Conservation (phyloP, 345 rosid genomes). For the Rhodomyrtus tomentosa region DNA sequence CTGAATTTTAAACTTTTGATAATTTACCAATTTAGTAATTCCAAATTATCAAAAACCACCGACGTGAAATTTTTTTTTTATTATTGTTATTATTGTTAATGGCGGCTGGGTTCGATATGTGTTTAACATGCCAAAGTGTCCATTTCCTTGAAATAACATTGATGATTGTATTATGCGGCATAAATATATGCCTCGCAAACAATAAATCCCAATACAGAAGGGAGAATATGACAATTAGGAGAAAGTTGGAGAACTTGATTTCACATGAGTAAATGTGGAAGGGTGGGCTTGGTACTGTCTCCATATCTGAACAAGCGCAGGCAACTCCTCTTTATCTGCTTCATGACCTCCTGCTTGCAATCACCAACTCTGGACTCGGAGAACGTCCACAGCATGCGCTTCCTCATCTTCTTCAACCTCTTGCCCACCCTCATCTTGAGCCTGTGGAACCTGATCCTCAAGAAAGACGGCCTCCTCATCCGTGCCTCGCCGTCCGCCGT, state of each 20-base stretch:
- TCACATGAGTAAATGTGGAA: slow-evolving; percentile 21
- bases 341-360: slow-evolving; percentile 12
- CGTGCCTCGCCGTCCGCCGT: slow-evolving; percentile 24
- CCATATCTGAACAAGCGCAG: slow-evolving; percentile 17
- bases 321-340: slow-evolving; percentile 22
- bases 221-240: background rate
- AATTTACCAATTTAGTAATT: too few species aligned
- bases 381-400: slow-evolving; percentile 15
- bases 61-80: too few species aligned
- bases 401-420: slow-evolving; percentile 48
- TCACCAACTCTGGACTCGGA: slow-evolving; percentile 13
- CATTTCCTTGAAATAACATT: background rate
- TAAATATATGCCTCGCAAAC: background rate
- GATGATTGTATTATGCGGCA: background rate
- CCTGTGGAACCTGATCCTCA: slow-evolving; percentile 35
- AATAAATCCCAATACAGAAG: background rate
- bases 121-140: too few species aligned
- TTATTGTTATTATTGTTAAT: too few species aligned
- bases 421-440: slow-evolving; percentile 56
- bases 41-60: too few species aligned
- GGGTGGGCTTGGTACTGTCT: slow-evolving; percentile 12
- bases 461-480: slow-evolving; percentile 13
- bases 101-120: too few species aligned
- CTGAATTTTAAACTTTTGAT: too few species aligned
- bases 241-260: background rate